Conservation (phyloP, 2,329 filamentous ascomycete genomes). For the Colletotrichum sp. region DNA sequence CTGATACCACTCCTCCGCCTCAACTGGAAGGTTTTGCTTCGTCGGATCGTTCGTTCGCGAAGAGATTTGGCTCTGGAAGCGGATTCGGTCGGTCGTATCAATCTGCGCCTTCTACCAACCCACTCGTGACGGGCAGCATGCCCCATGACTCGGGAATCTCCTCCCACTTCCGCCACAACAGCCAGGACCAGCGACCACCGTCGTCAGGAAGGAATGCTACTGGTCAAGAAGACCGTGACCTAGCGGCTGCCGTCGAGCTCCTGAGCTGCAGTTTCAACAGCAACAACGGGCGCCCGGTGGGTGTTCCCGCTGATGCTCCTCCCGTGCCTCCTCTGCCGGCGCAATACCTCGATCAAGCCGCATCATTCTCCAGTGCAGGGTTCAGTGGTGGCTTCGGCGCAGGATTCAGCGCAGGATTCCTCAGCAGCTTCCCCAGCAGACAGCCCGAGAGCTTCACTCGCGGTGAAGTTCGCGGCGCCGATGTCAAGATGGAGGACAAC, state of each 20-base stretch:
- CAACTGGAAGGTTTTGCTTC: conserved; percentile 67
- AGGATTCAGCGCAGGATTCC: conserved; percentile 64
- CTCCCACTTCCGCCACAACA: conserved; percentile 72
- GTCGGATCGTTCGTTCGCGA: conserved; percentile 53
- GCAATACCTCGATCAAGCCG: conserved; percentile 72
- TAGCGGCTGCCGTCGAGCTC: conserved; percentile 88
- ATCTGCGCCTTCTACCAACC: conserved; percentile 65
- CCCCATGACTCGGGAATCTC: conserved; percentile 53
- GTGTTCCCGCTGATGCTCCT: conserved; percentile 75
- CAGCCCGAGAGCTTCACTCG: conserved; percentile 71
- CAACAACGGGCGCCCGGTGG: conserved; percentile 64
- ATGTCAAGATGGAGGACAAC: conserved; percentile 73
- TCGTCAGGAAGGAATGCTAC: conserved; percentile 79
- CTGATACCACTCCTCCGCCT: conserved; percentile 91
- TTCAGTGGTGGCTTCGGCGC: conserved; percentile 50
- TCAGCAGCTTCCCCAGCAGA: conserved; percentile 65
- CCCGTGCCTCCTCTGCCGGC: conserved; percentile 87
- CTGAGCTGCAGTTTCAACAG: conserved; percentile 92
- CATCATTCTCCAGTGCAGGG: conserved; percentile 62
- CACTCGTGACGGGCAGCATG: conserved; percentile 53
- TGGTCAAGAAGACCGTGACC: conserved; percentile 83
- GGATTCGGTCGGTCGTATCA: conserved; percentile 82
- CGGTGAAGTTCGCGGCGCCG: conserved; percentile 57
- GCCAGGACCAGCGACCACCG: conserved; percentile 71
- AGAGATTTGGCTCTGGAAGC: conserved; percentile 63